Evolutionary conservation across 1,284 basidiomycete species (phyloP).

Genomic region (Ceratobasidium sp.): DNA sequence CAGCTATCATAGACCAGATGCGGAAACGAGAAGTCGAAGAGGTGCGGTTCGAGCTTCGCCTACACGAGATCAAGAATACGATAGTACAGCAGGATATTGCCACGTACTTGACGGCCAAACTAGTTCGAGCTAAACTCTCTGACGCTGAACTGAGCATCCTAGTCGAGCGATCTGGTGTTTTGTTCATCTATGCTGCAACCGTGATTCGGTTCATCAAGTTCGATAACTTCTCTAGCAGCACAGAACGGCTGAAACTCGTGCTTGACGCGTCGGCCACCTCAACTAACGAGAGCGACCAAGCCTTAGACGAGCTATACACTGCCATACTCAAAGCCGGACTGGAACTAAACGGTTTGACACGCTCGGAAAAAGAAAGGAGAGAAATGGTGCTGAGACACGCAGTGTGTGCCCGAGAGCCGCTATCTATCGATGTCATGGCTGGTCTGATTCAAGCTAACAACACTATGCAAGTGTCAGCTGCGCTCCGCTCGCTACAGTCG

Average conservation of each 20-base stretch:
- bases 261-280: not conserved
- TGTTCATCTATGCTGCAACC: conserved; percentile 33
- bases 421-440: not conserved
- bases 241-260: not conserved
- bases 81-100: not conserved
- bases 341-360: not conserved
- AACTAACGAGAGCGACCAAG: not conserved
- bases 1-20: not conserved
- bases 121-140: not conserved
- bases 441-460: not conserved
- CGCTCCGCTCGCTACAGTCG: not conserved
- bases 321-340: not conserved
- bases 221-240: not conserved
- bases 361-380: not conserved
- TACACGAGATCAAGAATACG: conserved; percentile 1
- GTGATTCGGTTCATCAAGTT: conserved; percentile 4
- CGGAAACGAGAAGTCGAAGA: no score
- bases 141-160: not conserved
- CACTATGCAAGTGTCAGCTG: not conserved
- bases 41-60: not conserved
- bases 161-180: not conserved
- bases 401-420: conserved; percentile 1
- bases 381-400: not conserved
- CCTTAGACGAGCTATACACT: not conserved
- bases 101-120: not conserved